phyloP scores from a whole-genome alignment of 805 yeast genomes.

The Gaillardinia entomophila region DNA sequence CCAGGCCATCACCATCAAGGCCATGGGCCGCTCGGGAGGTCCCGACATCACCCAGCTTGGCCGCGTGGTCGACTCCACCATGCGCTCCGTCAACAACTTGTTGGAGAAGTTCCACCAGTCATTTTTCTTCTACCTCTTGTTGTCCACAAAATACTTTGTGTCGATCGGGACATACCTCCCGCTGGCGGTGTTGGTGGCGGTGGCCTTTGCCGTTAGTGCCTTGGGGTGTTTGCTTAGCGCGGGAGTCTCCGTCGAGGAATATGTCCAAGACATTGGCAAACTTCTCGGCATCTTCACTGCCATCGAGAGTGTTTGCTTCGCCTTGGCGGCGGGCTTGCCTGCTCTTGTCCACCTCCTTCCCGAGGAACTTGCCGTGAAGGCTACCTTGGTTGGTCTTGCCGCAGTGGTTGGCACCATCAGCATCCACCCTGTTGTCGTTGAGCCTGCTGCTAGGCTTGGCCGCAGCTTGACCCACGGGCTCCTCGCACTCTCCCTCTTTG shows the following conservation, averaged over 20 bases:
- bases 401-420: slow-evolving; percentile 6
- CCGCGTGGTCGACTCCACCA: slow-evolving; percentile 78
- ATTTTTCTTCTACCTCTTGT: slow-evolving; percentile 81
- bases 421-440: slow-evolving; percentile 8
- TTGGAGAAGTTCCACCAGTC: slow-evolving; percentile 96
- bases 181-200: slow-evolving; percentile 67
- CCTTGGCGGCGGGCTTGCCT: slow-evolving; percentile 22
- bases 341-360: slow-evolving; percentile 8
- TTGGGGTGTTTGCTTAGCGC: slow-evolving; percentile 49
- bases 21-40: slow-evolving; percentile 50
- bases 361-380: slow-evolving; percentile 7
- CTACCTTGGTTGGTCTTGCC: slow-evolving; percentile 13
- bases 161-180: slow-evolving; percentile 94
- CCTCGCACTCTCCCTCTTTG: slow-evolving; percentile 45
- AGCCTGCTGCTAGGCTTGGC: slow-evolving; percentile 7
- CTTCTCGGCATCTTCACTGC: slow-evolving; percentile 21
- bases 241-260: slow-evolving; percentile 19
- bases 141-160: slow-evolving; percentile 76
- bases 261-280: slow-evolving; percentile 15
- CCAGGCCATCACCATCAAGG: slow-evolving; percentile 79
- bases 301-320: slow-evolving; percentile 19
- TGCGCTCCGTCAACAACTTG: slow-evolving; percentile 85
- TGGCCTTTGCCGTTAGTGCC: slow-evolving; percentile 65
- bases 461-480: slow-evolving; percentile 18
- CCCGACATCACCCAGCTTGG: slow-evolving; percentile 89